Evolutionary conservation across 2,329 filamentous ascomycete genomes (phyloP).

Genomic region (Botrytis fabae): DNA sequence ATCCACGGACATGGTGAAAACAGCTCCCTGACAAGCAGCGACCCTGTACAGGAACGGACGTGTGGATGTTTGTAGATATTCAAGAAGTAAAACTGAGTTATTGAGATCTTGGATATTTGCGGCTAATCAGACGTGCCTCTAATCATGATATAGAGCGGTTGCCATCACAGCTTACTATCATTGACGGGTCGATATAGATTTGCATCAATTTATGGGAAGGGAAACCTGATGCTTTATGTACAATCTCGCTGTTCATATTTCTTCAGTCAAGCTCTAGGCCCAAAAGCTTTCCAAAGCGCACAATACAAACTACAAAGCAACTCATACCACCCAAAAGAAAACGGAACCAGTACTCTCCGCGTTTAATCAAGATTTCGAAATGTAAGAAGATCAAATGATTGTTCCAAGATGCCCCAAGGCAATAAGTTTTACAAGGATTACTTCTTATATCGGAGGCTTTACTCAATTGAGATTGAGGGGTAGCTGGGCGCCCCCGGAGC

Average conservation of each 20-base stretch:
- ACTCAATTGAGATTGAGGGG: not conserved
- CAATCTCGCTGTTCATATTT: not conserved
- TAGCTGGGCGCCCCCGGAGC: not conserved
- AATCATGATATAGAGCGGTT: not conserved
- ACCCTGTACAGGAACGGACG: not conserved
- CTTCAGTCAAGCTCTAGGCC: not conserved
- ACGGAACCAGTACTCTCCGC: not conserved
- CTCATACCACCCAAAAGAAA: not conserved
- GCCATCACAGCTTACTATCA: not conserved
- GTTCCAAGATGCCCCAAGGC: not conserved
- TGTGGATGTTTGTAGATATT: not conserved
- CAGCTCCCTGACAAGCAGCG: not conserved
- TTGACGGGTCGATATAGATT: not conserved
- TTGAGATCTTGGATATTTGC: not conserved
- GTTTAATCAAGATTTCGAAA: not conserved
- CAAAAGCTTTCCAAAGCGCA: not conserved
- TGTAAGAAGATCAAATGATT: not conserved
- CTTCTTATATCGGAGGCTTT: not conserved
- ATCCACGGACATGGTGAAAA: not conserved
- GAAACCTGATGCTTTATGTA: not conserved
- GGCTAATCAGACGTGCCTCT: not conserved
- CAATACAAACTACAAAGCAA: not conserved
- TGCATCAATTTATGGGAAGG: not conserved
- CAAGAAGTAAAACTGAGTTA: not conserved
- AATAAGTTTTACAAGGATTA: not conserved